A percentile compares a stretch with the other conserved stretches of the same genome.
phyloP scores from a whole-genome alignment of 768 basidiomycete species.

The Xerocomellus amylosporus region DNA sequence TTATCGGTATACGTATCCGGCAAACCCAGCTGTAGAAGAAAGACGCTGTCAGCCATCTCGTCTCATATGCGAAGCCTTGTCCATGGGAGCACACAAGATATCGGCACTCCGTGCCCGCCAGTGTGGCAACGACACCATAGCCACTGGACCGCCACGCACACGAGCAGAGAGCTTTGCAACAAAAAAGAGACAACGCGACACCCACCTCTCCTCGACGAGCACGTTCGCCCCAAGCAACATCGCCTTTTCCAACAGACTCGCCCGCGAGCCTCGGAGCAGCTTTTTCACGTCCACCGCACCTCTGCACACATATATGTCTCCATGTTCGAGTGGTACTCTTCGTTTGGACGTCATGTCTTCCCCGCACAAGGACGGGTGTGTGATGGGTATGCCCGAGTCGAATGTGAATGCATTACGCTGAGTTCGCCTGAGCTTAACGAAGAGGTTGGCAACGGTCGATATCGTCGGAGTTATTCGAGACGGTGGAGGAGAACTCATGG shows the following conservation, averaged over 20 bases:
- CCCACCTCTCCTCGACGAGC: slow-evolving; percentile 69
- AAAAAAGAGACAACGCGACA: slow-evolving; percentile 13
- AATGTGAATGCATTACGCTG: slow-evolving; percentile 34
- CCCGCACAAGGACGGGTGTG: slow-evolving; percentile 34
- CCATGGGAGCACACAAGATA: background rate
- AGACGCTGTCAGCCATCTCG: slow-evolving; percentile 1
- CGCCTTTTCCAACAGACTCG: slow-evolving; percentile 49
- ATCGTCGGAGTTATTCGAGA: slow-evolving; percentile 25
- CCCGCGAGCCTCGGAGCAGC: slow-evolving; percentile 55
- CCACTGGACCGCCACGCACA: background rate
- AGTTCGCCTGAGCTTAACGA: slow-evolving; percentile 51
- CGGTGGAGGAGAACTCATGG: slow-evolving; percentile 22
- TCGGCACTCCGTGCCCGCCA: background rate
- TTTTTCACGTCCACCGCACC: slow-evolving; percentile 60
- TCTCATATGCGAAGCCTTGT: background rate
- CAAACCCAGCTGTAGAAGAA: slow-evolving; percentile 55
- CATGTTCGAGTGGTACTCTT: slow-evolving; percentile 34
- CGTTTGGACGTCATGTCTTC: slow-evolving; percentile 28
- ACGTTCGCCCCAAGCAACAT: slow-evolving; percentile 52
- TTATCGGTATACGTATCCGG: slow-evolving; percentile 54
- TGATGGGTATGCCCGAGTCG: slow-evolving; percentile 38
- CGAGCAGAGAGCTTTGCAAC: background rate
- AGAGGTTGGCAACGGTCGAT: slow-evolving; percentile 48
- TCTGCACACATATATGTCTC: slow-evolving; percentile 52
- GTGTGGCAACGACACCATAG: background rate